These are phyloP conservation scores for Gossypium herbaceum DNA, from an alignment of 345 rosid species.

Conservation along the genomic window DNA sequence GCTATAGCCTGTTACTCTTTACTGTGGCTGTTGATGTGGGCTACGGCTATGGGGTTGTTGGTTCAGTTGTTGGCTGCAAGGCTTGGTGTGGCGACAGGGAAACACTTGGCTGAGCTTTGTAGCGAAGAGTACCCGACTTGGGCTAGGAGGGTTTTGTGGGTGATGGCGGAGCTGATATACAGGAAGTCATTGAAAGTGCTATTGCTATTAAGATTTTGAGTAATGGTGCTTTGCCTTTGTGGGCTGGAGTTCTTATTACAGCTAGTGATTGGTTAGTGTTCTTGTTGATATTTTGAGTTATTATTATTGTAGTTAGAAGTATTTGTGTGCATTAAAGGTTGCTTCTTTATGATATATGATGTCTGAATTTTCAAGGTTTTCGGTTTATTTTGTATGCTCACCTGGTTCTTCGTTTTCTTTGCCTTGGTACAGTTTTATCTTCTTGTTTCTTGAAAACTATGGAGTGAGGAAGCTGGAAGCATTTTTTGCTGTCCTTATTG, in stretches of 20 bases:
- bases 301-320: not conserved
- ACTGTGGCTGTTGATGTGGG: slow-evolving; percentile 86
- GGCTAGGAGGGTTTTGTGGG: slow-evolving; percentile 71
- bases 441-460: slow-evolving; percentile 84
- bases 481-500: slow-evolving; percentile 73
- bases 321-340: not conserved
- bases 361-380: not conserved
- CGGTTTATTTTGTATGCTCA: not conserved
- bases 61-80: slow-evolving; percentile 85
- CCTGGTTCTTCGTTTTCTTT: slow-evolving; percentile 7
- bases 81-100: slow-evolving; percentile 89
- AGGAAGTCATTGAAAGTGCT: slow-evolving; percentile 92
- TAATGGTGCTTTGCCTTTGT: slow-evolving; percentile 74
- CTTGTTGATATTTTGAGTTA: not conserved
- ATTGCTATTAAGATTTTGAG: slow-evolving; percentile 79
- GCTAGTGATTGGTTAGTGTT: slow-evolving; percentile 70
- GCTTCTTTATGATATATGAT: not conserved
- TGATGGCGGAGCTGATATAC: slow-evolving; percentile 97
- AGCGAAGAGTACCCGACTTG: slow-evolving; percentile 85
- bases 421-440: slow-evolving; percentile 59
- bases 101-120: slow-evolving; percentile 88
- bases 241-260: slow-evolving; percentile 87
- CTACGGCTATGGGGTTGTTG: slow-evolving; percentile 82
- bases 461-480: slow-evolving; percentile 94
- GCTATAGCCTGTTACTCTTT: slow-evolving; percentile 89